Evolutionary conservation across 108 stramenopile species (phyloP).

Genomic region (Thalassiosira profunda): DNA sequence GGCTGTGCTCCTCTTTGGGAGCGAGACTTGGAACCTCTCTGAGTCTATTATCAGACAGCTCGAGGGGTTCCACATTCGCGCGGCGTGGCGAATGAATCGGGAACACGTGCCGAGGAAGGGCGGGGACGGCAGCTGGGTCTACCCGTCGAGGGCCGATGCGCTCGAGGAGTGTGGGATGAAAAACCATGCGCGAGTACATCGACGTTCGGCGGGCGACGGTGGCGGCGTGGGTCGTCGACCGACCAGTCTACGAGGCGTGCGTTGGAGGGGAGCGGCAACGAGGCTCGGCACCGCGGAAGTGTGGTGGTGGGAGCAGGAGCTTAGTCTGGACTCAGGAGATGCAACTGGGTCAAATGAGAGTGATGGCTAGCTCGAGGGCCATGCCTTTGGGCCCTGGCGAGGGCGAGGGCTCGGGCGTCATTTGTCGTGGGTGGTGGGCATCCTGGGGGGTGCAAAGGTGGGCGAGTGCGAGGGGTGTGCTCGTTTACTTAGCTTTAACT

Average conservation of each 20-base stretch:
- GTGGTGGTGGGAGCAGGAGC: background rate
- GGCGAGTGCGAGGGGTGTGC: background rate
- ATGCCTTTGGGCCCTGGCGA: too few relatives aligned
- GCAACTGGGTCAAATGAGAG: too few relatives aligned
- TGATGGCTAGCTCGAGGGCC: too few relatives aligned
- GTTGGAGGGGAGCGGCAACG: slow-evolving; percentile 2
- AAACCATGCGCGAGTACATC: slow-evolving; percentile 7
- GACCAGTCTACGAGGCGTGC: background rate
- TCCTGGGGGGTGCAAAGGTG: background rate
- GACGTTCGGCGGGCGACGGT: background rate
- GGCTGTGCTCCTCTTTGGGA: slow-evolving; percentile 28
- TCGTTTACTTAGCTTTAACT: background rate
- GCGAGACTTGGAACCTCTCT: slow-evolving; percentile 28
- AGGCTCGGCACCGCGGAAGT: background rate
- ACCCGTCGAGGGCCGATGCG: background rate
- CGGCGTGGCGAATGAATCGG: slow-evolving; percentile 4
- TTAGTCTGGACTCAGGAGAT: too few relatives aligned
- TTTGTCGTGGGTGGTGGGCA: too few relatives aligned
- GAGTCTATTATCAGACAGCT: background rate
- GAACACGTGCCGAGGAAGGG: background rate
- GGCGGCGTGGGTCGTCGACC: background rate
- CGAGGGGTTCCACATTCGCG: slow-evolving; percentile 9
- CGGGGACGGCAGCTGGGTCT: slow-evolving; percentile 7
- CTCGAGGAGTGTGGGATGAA: slow-evolving; percentile 3
- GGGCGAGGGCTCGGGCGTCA: too few relatives aligned